phyloP scores from a whole-genome alignment of 148 eudicot genomes.

The Heliamphora exappendiculata region DNA sequence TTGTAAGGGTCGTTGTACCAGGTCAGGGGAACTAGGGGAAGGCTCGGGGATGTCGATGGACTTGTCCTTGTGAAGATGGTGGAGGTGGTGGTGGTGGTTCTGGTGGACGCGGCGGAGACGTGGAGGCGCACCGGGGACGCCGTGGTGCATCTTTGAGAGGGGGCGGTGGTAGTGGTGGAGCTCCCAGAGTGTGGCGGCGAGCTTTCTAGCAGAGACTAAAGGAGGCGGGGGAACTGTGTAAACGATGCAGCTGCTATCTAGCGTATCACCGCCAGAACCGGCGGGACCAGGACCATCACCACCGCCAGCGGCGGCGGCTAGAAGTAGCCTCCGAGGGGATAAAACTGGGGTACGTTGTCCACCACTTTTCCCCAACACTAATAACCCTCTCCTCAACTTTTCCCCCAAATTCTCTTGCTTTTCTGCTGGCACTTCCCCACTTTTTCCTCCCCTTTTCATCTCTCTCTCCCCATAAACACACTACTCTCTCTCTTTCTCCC shows the following conservation, averaged over 20 bases:
- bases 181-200: constrained; percentile 45
- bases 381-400: constrained; percentile 32
- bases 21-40: constrained; percentile 33
- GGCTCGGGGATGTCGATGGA: constrained; percentile 23
- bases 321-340: constrained; percentile 19
- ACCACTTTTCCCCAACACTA: constrained; percentile 34
- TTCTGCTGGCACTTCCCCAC: constrained; percentile 37
- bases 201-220: constrained; percentile 37
- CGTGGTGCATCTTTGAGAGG: constrained; percentile 35
- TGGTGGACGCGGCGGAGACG: constrained; percentile 32
- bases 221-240: neutral
- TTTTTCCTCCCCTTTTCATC: constrained; percentile 23
- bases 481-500: neutral
- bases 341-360: constrained; percentile 36
- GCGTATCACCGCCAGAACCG: neutral
- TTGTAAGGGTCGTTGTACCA: constrained; percentile 17
- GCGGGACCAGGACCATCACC: neutral
- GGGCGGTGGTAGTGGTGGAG: constrained; percentile 31
- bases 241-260: constrained; percentile 7
- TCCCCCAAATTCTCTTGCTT: constrained; percentile 39
- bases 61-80: constrained; percentile 20
- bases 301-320: too few species aligned
- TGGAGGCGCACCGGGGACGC: constrained; percentile 18
- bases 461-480: neutral
- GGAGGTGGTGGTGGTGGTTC: constrained; percentile 20